phyloP scores from a whole-genome alignment of 2,329 filamentous ascomycete species.

The Nothopassalora personata region DNA sequence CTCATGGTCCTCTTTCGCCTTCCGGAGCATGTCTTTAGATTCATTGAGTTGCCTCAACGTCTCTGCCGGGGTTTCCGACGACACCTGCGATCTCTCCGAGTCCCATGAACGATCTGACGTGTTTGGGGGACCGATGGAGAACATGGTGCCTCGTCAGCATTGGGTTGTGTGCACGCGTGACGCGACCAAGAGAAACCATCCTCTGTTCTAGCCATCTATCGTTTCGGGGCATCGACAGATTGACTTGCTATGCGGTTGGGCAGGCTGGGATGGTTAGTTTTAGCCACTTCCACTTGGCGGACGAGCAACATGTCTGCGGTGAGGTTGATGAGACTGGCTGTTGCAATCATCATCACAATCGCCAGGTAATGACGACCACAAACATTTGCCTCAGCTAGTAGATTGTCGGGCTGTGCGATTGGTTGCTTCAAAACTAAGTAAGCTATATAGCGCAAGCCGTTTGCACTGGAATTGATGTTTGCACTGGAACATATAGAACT shows the following conservation, averaged over 20 bases:
- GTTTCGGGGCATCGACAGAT: no score
- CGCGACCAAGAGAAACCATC: neutral
- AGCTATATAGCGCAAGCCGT: no score
- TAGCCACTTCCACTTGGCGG: no score
- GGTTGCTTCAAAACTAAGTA: no score
- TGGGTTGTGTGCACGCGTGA: neutral
- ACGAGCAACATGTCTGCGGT: neutral
- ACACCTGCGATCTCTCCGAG: constrained; percentile 15
- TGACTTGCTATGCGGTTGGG: no score
- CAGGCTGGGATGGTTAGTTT: no score
- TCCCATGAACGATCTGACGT: constrained; percentile 9
- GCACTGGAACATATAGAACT: no score
- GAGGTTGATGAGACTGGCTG: neutral
- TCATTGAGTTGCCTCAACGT: constrained; percentile 16
- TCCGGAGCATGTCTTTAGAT: constrained; percentile 15
- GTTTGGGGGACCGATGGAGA: neutral
- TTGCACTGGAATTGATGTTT: no score
- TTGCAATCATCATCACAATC: no score
- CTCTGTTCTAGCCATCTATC: neutral
- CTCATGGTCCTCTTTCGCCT: constrained; percentile 15
- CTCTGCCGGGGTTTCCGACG: constrained; percentile 15
- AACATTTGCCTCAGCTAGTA: neutral
- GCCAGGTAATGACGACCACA: no score
- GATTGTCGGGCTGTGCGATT: neutral
- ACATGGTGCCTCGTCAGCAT: neutral